Evolutionary conservation across 208 protist species (phyloP), one percentile per base, ranked within the genome.

Genomic region (Wallacemonas sp.): DNA sequence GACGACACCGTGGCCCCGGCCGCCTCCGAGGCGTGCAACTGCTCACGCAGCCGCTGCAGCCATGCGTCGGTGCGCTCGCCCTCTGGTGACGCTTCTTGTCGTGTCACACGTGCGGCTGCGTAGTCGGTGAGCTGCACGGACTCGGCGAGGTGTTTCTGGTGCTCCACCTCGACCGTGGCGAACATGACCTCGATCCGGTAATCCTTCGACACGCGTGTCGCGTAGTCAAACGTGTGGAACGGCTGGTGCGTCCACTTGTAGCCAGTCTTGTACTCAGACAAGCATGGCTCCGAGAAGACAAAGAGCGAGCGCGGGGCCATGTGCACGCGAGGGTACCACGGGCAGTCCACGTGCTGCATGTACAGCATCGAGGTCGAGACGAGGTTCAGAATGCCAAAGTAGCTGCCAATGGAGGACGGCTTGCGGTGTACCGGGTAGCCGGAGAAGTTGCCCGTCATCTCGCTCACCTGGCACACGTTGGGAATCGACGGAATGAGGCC

Each of bases 131-230:
- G 62, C 57, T 88, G 74, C 11, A 94, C 76, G 5, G 88, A 74
- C 57, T 94, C 77, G 20, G 72, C 50, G 31, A 96, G 76, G 41
- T 81, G 81, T 33, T 52, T 74, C 54, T 66, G 79, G 41, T 93
- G 86, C 55, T 76, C 72, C 36, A 72, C 79, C 67, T 97, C 89
- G 28, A 97, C 92, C 0, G 81, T 89, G 2, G 92, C 92, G 50
- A 97, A 97, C 42, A 95, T 70, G 29, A 97, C 81, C 71, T 97
- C 92, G 48, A 97, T 89, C 25, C 89, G 87, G 78, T 97, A 97
- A 73, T 97, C 92, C 67, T 92, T 93, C 22, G 92, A 94, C 20
- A 95, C 75, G 41, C 89, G 86, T 32, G 86, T 94, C 45, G 75
- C 86, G 80, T 95, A 93, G 67, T 97, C 87, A 67, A 95, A 94